Base-by-base conservation (phyloP, 176 grass and related monocot species). In the Rhynchospora pubera region DNA sequence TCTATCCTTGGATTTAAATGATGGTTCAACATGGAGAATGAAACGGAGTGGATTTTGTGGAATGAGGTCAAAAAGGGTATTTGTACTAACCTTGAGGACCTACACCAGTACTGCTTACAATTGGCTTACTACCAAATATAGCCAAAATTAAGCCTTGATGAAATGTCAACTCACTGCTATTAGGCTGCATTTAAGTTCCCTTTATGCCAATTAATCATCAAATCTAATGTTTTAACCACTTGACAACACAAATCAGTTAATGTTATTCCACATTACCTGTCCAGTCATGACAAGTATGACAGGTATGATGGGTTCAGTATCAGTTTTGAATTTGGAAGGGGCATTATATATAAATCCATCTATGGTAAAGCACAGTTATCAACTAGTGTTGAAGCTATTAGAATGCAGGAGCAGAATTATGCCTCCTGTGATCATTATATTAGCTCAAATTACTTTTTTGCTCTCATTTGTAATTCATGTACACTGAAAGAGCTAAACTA, bases 31-130 rank as follows among this genome's bases (percentile, higher is more conserved):
- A 81, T 95, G 92, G 92, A 99, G 78, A 80, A 94, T 99, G 79
- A 93, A 89, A 13, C 82, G 87, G 53, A 91, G 93, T 90, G 92
- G 96, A 87, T 99, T 99, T 65, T 99, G 96, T 7, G 96, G 92
- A 70, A 95, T 99, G 92, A 87, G 96, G 43, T 95, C 96, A 66
- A 99, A 93, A 85, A 99, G 94, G 90, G 92, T 94, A 87, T 12
- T 59, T 61, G 7, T 18, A 47, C 19, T 61, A 74, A 55, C 30
- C 72, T 53, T 76, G 19, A 53, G 46, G 10, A 30, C 51, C 28
- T 75, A 26, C 4, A 53, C 48, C 48, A 15, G 12, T 76, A 26
- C 48, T 23, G 30, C 28, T 53, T 76, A 76, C 18, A 12, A 19
- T 47, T 28, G 5, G 45, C 47, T 19, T 21, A 15, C 12, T 34